Evolutionary conservation across 169 alveolate genomes (phyloP).

Genomic region (Perkinsus chesapeaki): DNA sequence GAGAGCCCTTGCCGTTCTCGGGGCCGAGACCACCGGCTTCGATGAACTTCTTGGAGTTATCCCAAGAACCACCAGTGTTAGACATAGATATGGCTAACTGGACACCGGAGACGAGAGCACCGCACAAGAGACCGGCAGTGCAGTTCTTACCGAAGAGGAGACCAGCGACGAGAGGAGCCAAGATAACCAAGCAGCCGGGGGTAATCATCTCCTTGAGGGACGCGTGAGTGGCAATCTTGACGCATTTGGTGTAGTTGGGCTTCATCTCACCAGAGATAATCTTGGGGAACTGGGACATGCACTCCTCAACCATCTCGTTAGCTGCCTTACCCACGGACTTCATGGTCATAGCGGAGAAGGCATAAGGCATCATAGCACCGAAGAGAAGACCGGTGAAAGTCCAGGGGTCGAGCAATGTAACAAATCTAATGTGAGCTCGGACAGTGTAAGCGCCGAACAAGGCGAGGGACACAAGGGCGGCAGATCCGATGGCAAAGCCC

Average conservation of each 20-base stretch:
- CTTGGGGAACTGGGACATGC: constrained; percentile 43
- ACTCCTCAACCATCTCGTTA: constrained; percentile 56
- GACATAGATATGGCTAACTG: constrained; percentile 58
- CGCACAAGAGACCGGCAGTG: constrained; percentile 70
- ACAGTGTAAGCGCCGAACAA: constrained; percentile 63
- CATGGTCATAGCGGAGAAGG: constrained; percentile 63
- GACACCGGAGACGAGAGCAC: constrained; percentile 61
- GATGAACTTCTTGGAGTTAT: constrained; percentile 58
- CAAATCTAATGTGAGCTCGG: constrained; percentile 40
- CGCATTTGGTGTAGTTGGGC: constrained; percentile 62
- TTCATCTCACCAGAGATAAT: constrained; percentile 21
- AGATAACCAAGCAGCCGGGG: constrained; percentile 53
- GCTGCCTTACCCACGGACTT: constrained; percentile 70
- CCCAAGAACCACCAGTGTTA: constrained; percentile 71
- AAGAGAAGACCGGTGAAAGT: constrained; percentile 45
- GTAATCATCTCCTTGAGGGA: constrained; percentile 54
- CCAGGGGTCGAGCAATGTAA: constrained; percentile 51
- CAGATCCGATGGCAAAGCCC: constrained; percentile 69
- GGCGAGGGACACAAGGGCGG: constrained; percentile 61
- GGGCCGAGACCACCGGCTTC: constrained; percentile 59
- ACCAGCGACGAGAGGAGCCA: constrained; percentile 50
- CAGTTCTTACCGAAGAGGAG: constrained; percentile 56
- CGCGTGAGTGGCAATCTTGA: constrained; percentile 53
- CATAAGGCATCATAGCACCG: constrained; percentile 69
- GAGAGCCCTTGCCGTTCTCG: constrained; percentile 45